These are phyloP conservation scores for Musa schizocarpa DNA, from an alignment of 176 grass and related monocot species.

Conservation along the genomic window DNA sequence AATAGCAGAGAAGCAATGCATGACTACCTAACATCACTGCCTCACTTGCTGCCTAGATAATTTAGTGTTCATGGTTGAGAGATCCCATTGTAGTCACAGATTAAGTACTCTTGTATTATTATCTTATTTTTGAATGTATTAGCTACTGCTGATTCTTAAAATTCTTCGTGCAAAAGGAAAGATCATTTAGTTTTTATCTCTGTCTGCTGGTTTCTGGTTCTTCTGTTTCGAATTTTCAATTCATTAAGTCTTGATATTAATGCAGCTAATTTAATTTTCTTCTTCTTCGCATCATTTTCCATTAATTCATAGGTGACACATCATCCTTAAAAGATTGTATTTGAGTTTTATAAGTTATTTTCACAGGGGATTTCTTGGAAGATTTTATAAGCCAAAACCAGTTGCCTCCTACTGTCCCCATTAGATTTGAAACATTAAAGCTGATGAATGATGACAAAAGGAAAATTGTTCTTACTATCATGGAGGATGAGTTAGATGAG, in stretches of 20 bases:
- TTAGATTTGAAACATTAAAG: constrained; percentile 57
- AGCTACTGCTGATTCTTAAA: background rate
- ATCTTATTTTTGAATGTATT: background rate
- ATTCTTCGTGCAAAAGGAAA: background rate
- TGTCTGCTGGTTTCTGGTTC: background rate
- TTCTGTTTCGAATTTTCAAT: background rate
- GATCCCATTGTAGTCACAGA: background rate
- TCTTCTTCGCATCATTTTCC: background rate
- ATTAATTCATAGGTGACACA: background rate
- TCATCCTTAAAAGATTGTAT: constrained; percentile 2
- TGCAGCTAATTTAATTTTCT: background rate
- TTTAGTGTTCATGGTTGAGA: background rate
- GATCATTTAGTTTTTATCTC: background rate
- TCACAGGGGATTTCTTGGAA: constrained; percentile 61
- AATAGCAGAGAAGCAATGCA: background rate
- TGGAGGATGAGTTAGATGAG: constrained; percentile 60
- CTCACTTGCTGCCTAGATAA: background rate
- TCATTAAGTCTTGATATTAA: background rate
- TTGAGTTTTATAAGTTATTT: constrained; percentile 6
- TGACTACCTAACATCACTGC: background rate
- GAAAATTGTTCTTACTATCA: constrained; percentile 67
- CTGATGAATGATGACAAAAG: constrained; percentile 65
- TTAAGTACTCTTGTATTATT: background rate
- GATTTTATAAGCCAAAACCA: constrained; percentile 81
- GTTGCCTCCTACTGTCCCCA: constrained; percentile 65